Base-by-base conservation (phyloP, 257 asterid genomes). In the Datura wrightii region DNA sequence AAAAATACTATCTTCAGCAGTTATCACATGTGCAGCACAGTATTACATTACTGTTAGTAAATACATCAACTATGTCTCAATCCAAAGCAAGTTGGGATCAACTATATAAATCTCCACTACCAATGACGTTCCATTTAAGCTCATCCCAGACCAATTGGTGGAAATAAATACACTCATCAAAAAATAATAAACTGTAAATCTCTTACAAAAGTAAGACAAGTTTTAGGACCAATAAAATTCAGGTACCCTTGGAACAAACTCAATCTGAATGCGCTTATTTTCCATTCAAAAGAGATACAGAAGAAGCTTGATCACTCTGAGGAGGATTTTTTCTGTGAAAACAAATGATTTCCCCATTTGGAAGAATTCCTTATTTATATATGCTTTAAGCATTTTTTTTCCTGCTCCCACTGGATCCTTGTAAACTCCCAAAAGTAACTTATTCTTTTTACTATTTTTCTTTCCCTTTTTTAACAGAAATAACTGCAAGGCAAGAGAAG, bases 1-100 rank as follows among this genome's bases (percentile, higher is more conserved):
- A 89, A 78, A 96, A 86, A 83, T 86, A 60, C 85, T 78, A 79
- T 88, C 83, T 83, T 86, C 89, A 52, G 87, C 87, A 37, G 87
- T 78, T 58, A 87, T 82, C 80, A 83, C 80, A 69, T 85, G 79
- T 58, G 89, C 88, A 13, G 86, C 90, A 69, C 39, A 52, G 13
- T 37, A 1, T 14, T 5, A 67, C 16, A 16, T 15, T 15, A 65
- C 7, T 3, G 6, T 5, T 13, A 69, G 31, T 10, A 62, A 60
- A 62, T 24, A 4, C 41, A 1, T 24, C 70, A 62, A 46, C 50
- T 46, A 46, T 46, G 8, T 46, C 50, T 46, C 50, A 5, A 46
- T 46, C 9, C 50, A 46, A 46, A 46, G 50, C 50, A 46, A 46
- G 42, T 39, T 39, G 42, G 42, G 42, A 39, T 39, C 42, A 39